phyloP scores from a whole-genome alignment of 495 filamentous ascomycete species.

The Talaromyces wortmannii region DNA sequence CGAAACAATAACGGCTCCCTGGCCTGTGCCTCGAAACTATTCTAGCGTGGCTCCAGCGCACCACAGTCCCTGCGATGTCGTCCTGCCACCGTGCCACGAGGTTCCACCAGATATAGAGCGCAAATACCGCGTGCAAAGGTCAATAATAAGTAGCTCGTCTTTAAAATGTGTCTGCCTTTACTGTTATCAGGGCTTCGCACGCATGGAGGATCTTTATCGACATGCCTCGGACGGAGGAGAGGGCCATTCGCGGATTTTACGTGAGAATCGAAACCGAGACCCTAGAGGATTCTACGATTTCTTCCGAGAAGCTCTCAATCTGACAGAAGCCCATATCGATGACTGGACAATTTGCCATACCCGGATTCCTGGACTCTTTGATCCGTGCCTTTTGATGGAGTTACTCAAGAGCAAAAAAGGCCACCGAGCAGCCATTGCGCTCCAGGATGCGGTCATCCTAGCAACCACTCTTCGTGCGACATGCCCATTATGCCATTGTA shows the following conservation, averaged over 20 bases:
- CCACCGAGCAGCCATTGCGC: neutral
- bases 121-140: slow-evolving; percentile 2
- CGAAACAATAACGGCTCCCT: neutral
- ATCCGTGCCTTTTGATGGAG: slow-evolving; percentile 4
- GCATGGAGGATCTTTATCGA: slow-evolving; percentile 6
- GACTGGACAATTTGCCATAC: slow-evolving; percentile 6
- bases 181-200: slow-evolving; percentile 5
- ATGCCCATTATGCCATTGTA: slow-evolving; percentile 2
- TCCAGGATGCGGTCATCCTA: slow-evolving; percentile 4
- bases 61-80: neutral
- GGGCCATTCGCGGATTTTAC: slow-evolving; percentile 4
- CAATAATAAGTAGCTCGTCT: slow-evolving; percentile 3
- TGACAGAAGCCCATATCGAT: slow-evolving; percentile 3
- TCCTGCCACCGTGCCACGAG: neutral
- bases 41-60: neutral
- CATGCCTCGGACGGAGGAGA: slow-evolving; percentile 4
- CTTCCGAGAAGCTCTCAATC: slow-evolving; percentile 3
- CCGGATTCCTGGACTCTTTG: slow-evolving; percentile 4
- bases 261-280: slow-evolving; percentile 2
- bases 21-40: neutral
- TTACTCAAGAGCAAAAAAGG: slow-evolving; percentile 3
- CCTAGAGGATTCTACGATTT: slow-evolving; percentile 3
- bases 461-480: slow-evolving; percentile 2
- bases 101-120: neutral
- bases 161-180: slow-evolving; percentile 6